Percentiles rank a stretch among this genome's conserved stretches.
These are phyloP conservation scores for Phyllosticta citriasiana DNA, from an alignment of 2,329 filamentous ascomycete genomes.

Conservation along the genomic window DNA sequence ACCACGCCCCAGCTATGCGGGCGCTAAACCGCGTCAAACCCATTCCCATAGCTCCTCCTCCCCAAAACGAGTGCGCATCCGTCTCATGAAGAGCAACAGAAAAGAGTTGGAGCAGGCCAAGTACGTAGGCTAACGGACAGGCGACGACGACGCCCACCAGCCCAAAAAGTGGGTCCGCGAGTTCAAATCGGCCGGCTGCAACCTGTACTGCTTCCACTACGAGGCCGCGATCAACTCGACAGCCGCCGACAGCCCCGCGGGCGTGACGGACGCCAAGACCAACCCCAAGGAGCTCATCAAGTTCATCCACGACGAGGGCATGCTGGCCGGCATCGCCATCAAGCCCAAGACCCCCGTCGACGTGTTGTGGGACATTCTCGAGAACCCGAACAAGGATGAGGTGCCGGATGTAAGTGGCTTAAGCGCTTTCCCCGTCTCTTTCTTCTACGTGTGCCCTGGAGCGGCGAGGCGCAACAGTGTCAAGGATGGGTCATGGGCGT, in stretches of 20 bases:
- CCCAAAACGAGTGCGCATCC: not conserved
- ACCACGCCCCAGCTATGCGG: not conserved
- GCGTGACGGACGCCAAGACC: slow-evolving; percentile 59
- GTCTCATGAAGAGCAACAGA: not conserved
- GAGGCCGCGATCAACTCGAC: slow-evolving; percentile 81
- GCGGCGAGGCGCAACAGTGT: not conserved
- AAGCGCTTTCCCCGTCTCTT: not conserved
- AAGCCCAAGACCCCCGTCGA: slow-evolving; percentile 88
- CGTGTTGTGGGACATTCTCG: slow-evolving; percentile 84
- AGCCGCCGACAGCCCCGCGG: slow-evolving; percentile 69
- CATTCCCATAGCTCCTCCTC: not conserved
- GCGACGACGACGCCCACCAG: slow-evolving; percentile 34
- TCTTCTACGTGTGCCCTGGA: not conserved
- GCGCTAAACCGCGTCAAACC: not conserved
- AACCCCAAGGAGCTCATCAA: slow-evolving; percentile 75
- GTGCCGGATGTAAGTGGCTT: slow-evolving; percentile 67
- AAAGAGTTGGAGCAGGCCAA: not conserved
- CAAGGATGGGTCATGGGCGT: not conserved
- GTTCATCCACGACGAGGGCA: slow-evolving; percentile 80
- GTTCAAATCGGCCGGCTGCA: slow-evolving; percentile 86
- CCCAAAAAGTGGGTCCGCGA: slow-evolving; percentile 97
- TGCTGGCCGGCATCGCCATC: slow-evolving; percentile 89
- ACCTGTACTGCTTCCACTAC: slow-evolving; percentile 99
- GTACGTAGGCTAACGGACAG: not conserved
- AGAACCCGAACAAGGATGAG: slow-evolving; percentile 61